Base-by-base conservation (phyloP, 2,329 filamentous ascomycete species). In the Xylaria sp. region DNA sequence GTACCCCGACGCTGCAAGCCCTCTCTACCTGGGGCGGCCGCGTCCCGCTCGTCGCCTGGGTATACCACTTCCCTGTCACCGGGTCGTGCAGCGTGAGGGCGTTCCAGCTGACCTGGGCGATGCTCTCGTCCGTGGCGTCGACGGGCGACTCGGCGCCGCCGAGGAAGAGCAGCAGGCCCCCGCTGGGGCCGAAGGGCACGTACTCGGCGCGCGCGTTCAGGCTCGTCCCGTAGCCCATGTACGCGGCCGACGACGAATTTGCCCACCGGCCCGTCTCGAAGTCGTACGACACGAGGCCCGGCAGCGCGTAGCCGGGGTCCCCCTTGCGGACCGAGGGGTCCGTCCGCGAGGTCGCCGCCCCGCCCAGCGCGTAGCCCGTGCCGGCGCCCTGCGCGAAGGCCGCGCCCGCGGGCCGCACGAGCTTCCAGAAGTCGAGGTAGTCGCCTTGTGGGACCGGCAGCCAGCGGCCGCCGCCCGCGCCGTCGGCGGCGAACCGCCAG, bases 1-100 rank as follows among this genome's bases (percentile, higher is more conserved):
- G 52, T 20, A 66, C 68, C 2, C 68, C 74, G 1, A 71, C 71
- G 7, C 61, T 65, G 44, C 74, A 76, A 38, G 72, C 69, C 1
- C 62, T 59, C 20, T 69, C 61, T 1, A 71, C 50, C 0, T 47
- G 48, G 0, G 60, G 56, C 1, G 74, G 72, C 2, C 59, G 52
- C 6, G 49, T 55, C 4, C 72, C 73, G 0, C 61, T 70, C 2
- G 71, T 69, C 22, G 49, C 49, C 49, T 76, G 74, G 5, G 50
- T 63, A 29, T 70, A 66, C 72, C 72, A 76, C 29, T 60, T 60
- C n/a, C 64, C 57, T 1, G 61, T 64, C n/a, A 66, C 57, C 5
- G 71, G 67, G 45, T 76, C 69, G 51, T 67, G 68, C 16, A 76
- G 55, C 1, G 59, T 65, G 13, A 76, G 48, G 4, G 48, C 63